Base-by-base conservation (phyloP, 139 green algal genomes). In the Chlorella sorokiniana region DNA sequence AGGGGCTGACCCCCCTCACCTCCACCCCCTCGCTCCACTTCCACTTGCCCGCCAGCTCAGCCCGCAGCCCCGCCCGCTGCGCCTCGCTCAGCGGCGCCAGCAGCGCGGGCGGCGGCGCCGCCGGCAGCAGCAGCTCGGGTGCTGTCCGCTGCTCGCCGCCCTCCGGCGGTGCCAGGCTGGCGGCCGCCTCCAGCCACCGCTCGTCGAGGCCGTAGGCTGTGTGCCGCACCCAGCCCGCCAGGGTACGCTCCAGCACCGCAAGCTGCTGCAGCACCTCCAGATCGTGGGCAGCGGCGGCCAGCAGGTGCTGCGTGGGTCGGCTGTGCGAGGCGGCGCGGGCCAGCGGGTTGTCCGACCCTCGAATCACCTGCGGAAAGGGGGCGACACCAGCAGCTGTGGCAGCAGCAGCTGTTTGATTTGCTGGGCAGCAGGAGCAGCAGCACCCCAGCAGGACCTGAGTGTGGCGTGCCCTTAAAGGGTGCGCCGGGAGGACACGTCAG, bases 181-280 rank as follows among this genome's bases (percentile, higher is more conserved):
- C 64, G 73, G 82, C 82, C 8, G 82, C 72, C 4, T 63, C 61
- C 74, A 69, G 23, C 82, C 72, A 86, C 27, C 37, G 16, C 4
- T 54, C 41, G 9, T 14, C 25, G 8, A 78, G 18, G 1, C 82
- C 78, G 18, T 62, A 73, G 25, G 70, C 63, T 1, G 48, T 78
- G 18, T 80, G 64, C 27, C 67, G 69, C 0, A 86, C 72, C 82
- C 82, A 86, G 45, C 2, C 23, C 0, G 82, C 71, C 27, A 86
- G 73, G 10, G 61, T 77, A 22, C 4, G 37, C 37, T 86, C 82
- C 1, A 37, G 14, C 37, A 86, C 75, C 22, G 75, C 62, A n/a
- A 86, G 61, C 62, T 82, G 63, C 69, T 86, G 71, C 61, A 86
- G 74, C 18, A 70, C 29, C 29, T 81, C 70, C 37, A 86, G 44